These are phyloP conservation scores for Phytophthora ramorum DNA, from an alignment of 352 stramenopile genomes.

Conservation along the genomic window DNA sequence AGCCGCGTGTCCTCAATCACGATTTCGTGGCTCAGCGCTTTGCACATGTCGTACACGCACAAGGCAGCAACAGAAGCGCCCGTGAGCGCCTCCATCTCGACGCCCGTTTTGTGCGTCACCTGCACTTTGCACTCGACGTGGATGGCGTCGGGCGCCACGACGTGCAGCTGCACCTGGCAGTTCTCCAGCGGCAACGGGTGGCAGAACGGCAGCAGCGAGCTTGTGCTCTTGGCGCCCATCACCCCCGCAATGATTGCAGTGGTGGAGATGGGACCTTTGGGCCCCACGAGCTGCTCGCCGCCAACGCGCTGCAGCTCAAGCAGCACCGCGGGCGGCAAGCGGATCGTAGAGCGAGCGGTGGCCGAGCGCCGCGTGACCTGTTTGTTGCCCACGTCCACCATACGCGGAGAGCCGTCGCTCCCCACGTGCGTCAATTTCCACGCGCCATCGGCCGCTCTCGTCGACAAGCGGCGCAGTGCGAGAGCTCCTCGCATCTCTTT, in stretches of 20 bases:
- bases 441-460: conserved; percentile 1
- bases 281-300: conserved; percentile 54
- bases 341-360: conserved; percentile 84
- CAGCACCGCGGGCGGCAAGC: conserved; percentile 87
- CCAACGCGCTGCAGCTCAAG: conserved; percentile 54
- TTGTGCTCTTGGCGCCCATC: conserved; percentile 94
- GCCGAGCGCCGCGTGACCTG: conserved; percentile 80
- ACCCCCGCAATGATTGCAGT: conserved; percentile 94
- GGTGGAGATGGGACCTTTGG: conserved; percentile 92
- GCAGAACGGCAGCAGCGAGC: conserved; percentile 94
- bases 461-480: not conserved
- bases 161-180: conserved; percentile 87
- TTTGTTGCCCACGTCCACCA: conserved; percentile 94
- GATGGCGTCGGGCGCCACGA: conserved; percentile 64
- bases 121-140: conserved; percentile 89
- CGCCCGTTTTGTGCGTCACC: conserved; percentile 94
- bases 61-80: conserved; percentile 94
- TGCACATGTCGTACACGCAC: conserved; percentile 99
- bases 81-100: conserved; percentile 97
- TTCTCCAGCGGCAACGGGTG: conserved; percentile 93
- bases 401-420: conserved; percentile 60
- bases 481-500: not conserved
- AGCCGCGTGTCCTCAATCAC: conserved; percentile 92
- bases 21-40: conserved; percentile 96
- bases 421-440: conserved; percentile 69